Conservation (phyloP, 345 rosid species). For the Eucalyptus erythrocorys region DNA sequence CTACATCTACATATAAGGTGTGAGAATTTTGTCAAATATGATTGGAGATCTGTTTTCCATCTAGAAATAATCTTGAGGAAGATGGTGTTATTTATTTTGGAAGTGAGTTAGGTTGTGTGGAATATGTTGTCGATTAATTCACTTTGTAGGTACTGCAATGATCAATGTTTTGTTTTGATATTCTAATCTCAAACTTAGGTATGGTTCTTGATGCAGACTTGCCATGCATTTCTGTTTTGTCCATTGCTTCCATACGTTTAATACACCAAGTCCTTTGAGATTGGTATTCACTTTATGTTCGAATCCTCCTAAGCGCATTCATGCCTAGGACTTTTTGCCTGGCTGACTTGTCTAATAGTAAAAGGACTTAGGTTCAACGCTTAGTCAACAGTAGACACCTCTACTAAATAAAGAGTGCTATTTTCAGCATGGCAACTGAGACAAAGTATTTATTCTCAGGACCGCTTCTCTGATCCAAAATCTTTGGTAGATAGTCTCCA, state of each 20-base stretch:
- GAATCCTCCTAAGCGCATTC: neutral
- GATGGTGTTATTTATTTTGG: neutral
- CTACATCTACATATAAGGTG: neutral
- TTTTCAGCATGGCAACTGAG: neutral
- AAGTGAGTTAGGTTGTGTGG: neutral
- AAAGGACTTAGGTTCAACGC: neutral
- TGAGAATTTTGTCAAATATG: neutral
- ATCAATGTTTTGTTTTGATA: neutral
- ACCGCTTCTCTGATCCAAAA: constrained; percentile 54
- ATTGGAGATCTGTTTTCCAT: neutral
- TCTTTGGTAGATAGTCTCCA: constrained; percentile 54
- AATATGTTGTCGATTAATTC: neutral
- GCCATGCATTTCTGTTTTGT: neutral
- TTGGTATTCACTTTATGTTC: neutral
- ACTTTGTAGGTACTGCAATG: neutral
- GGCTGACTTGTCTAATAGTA: neutral
- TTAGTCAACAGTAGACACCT: neutral
- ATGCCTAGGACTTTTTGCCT: neutral
- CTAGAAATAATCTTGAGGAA: neutral
- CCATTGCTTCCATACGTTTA: neutral
- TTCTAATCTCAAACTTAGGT: neutral
- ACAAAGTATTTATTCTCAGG: constrained; percentile 23
- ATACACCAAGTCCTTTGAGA: neutral
- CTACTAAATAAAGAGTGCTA: neutral
- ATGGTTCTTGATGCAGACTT: neutral